Conservation (phyloP, 345 rosid genomes). For the Linum trigynum region DNA sequence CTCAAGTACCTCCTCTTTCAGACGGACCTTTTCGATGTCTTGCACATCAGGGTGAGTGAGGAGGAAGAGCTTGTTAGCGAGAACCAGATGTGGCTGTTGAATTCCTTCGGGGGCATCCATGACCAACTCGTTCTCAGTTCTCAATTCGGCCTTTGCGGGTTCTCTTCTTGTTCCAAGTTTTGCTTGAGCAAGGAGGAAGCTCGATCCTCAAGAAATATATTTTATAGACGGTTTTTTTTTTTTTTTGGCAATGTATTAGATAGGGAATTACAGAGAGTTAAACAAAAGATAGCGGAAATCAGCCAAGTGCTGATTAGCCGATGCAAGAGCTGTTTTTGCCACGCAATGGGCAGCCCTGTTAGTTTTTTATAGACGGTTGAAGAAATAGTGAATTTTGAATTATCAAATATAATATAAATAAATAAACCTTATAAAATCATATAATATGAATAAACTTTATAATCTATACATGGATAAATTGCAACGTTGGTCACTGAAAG, state of each 20-base stretch:
- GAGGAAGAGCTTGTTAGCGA: conserved; percentile 75
- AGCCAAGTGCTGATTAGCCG: too few species aligned
- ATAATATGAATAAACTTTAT: too few species aligned
- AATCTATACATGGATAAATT: too few species aligned
- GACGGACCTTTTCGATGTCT: conserved; percentile 89
- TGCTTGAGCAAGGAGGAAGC: conserved; percentile 20
- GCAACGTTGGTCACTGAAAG: too few species aligned
- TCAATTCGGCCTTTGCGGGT: conserved; percentile 6
- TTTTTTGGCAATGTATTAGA: too few species aligned
- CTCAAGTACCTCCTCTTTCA: conserved; percentile 71
- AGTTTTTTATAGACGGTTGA: neutral
- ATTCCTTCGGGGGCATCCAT: conserved; percentile 83
- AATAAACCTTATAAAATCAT: too few species aligned
- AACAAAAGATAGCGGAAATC: too few species aligned
- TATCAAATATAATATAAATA: too few species aligned
- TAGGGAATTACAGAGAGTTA: too few species aligned
- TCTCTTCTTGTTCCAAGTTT: neutral
- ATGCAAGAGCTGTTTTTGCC: too few species aligned
- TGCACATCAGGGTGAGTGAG: conserved; percentile 64
- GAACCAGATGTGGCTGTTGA: conserved; percentile 79
- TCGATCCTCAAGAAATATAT: neutral
- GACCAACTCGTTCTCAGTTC: conserved; percentile 13
- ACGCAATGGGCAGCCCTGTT: too few species aligned
- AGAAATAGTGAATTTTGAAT: too few species aligned
- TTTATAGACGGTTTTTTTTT: neutral